Conservation (phyloP, 1,139 yeast species). For the Saccharomyces hybrid region DNA sequence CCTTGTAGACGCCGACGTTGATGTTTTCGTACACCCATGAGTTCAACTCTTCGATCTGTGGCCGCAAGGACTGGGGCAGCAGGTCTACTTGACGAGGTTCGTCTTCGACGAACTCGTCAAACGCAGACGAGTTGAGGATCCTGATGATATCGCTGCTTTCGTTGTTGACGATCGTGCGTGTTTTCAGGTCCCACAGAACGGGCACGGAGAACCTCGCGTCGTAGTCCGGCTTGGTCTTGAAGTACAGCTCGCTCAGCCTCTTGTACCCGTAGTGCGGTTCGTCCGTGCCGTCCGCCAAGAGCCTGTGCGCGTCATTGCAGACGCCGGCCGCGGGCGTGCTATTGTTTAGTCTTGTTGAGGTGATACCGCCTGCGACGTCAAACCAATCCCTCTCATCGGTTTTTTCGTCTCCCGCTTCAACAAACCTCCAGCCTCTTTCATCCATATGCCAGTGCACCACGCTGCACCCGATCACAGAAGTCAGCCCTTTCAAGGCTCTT, state of each 20-base stretch:
- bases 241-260: slow-evolving; percentile 64
- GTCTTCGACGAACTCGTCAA: slow-evolving; percentile 42
- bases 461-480: slow-evolving; percentile 50
- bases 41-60: slow-evolving; percentile 67
- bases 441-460: slow-evolving; percentile 90
- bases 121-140: slow-evolving; percentile 61
- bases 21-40: slow-evolving; percentile 79
- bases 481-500: slow-evolving; percentile 70
- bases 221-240: slow-evolving; percentile 67
- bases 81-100: slow-evolving; percentile 33
- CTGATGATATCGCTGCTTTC: slow-evolving; percentile 87
- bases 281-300: slow-evolving; percentile 37
- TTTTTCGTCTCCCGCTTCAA: slow-evolving; percentile 25
- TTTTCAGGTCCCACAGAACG: slow-evolving; percentile 82
- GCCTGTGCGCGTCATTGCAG: slow-evolving; percentile 18
- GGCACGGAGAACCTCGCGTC: slow-evolving; percentile 86
- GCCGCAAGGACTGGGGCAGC: slow-evolving; percentile 50
- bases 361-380: slow-evolving; percentile 21
- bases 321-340: slow-evolving; percentile 14
- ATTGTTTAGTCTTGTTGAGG: slow-evolving; percentile 10
- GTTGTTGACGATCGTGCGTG: slow-evolving; percentile 75
- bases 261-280: slow-evolving; percentile 60
- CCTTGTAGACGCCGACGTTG: slow-evolving; percentile 89
- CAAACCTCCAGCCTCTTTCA: slow-evolving; percentile 79
- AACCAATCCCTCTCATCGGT: slow-evolving; percentile 35